Evolutionary conservation across 1,284 basidiomycete species (phyloP).

Genomic region (Mrakiaceae sp.): DNA sequence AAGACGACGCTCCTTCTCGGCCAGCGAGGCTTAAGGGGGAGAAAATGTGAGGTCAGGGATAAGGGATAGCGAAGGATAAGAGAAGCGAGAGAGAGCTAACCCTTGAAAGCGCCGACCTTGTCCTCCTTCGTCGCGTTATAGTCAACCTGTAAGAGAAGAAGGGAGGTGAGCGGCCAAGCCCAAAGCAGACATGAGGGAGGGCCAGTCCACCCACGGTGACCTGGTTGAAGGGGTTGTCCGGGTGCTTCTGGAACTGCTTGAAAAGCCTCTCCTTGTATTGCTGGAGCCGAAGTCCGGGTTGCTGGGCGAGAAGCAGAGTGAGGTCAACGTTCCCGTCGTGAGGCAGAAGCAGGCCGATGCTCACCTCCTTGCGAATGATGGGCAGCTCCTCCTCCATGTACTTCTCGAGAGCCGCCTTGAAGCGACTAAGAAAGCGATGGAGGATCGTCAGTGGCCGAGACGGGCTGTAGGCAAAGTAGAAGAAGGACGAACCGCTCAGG

Average conservation of each 20-base stretch:
- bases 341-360: neutral
- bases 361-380: conserved; percentile 14
- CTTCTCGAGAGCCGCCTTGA: conserved; percentile 16
- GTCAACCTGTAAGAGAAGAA: neutral
- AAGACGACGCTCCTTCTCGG: conserved; percentile 1
- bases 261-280: conserved; percentile 18
- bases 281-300: conserved; percentile 14
- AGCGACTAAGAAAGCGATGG: neutral
- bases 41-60: neutral
- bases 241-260: conserved; percentile 14
- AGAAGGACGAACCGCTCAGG: conserved; percentile 2
- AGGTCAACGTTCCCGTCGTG: neutral
- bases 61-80: neutral
- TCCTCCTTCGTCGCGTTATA: conserved; percentile 17
- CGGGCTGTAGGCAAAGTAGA: neutral
- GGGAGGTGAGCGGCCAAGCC: neutral
- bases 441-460: neutral
- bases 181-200: too few relatives aligned
- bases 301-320: neutral
- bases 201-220: neutral
- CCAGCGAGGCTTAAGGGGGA: neutral
- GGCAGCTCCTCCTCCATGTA: conserved; percentile 17
- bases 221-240: conserved; percentile 16
- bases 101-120: conserved; percentile 11
- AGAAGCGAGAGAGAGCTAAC: neutral